Evolutionary conservation across 1,284 basidiomycete species (phyloP), one percentile per base, ranked within the genome.

Genomic region (Gomphus sp.): DNA sequence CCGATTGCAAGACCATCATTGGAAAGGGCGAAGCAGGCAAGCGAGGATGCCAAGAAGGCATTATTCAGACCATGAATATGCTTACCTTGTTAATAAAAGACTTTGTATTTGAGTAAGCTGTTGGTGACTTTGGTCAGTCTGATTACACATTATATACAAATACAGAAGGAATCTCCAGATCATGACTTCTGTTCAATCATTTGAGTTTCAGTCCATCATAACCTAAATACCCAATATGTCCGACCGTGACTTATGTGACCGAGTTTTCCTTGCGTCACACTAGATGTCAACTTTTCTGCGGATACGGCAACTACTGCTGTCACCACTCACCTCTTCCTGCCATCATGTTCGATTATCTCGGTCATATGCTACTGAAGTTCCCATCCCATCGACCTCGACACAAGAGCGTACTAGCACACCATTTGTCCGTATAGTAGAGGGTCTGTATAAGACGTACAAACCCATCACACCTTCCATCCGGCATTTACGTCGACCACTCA

Each of bases 371-470:
- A 58, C 49, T 11, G 49, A 58, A 11, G 43, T 39, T 31, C 25
- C 47, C 8, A 44, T 37, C 7, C 41, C 49, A 39, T 44, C 49
- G n/a, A 41, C 56, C 12, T 25, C 56, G 22, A 14, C 39, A 4
- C 37, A 6, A 33, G 49, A 58, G 51, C 28, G 33, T 18, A 28
- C 36, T 34, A 18, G 36, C 22, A 43, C 57, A 16, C 50, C 57
- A 22, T 55, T 59, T 49, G 58, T 59, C 16, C 58, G 58, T 12
- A 59, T 59, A n/a, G 49, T 52, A 4, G 52, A 55, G 50, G 74
- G 75, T 47, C 74, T 86, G 58, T 93, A 88, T 80, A 94, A 94
- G 76, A 93, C 87, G 9, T 95, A 89, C 76, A 93, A 95, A 70
- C 92, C 93, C 64, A 78, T 93, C 62, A 85, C 91, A 0, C 91